Evolutionary conservation across 768 basidiomycete species (phyloP), one percentile per base, ranked within the genome.

Genomic region (Tylopilus rubrobrunneus): DNA sequence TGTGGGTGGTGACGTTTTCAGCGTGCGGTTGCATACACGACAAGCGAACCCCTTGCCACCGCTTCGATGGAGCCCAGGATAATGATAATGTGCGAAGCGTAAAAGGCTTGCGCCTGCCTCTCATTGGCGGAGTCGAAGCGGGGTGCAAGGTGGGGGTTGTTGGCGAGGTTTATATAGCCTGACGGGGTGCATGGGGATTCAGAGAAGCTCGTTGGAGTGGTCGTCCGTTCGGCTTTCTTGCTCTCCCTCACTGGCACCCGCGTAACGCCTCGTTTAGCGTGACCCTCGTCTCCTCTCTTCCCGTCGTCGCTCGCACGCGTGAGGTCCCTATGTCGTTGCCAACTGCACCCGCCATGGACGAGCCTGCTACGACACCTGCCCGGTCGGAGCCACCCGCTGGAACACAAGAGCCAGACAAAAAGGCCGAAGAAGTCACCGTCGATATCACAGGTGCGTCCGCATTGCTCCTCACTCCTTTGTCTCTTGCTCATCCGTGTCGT

Each of bases 361-460:
- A 44, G 17, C 12, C 47, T 15, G 39, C 39, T 7, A 43, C 12
- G 15, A 0, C 28, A 34, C 58, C 55, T 39, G 53, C 33, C n/a
- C 39, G 7, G 10, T 15, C 44, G 4, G 51, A 51, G 15, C 23
- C 56, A 3, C 34, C 42, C 12, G 21, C 48, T 5, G 48, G 5
- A 21, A n/a, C 14, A 28, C 41, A 8, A n/a, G 59, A 40, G 21
- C 56, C 57, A 36, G 44, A 3, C n/a, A 7, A 15, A 11, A 55
- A 55, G 34, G 29, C 14, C 5, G 51, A 54, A 11, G 67, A 69
- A 33, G 52, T 71, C 39, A 47, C 48, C 4, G 60, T 69, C 47
- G 65, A 65, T 52, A 71, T 69, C 49, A 67, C 69, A 54, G 58
- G 68, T 63, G 27, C 12, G 53, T 33, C 29, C 0, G 4, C 27